Percentiles rank a stretch among this genome's conserved stretches.
phyloP scores from a whole-genome alignment of 345 rosid genomes.

The Isatis tinctoria region DNA sequence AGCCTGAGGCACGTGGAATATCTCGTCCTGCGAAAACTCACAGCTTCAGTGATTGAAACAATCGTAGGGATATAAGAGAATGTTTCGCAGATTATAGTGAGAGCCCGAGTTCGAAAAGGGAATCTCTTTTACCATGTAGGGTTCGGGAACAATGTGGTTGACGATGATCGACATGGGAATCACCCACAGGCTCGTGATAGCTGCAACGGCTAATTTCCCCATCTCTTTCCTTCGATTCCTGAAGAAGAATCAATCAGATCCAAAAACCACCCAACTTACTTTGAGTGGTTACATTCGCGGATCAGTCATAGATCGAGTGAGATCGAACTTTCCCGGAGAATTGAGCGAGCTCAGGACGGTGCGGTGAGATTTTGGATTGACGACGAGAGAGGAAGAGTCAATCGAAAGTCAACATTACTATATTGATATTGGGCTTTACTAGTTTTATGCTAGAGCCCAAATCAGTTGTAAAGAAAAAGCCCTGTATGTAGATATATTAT shows the following conservation, averaged over 20 bases:
- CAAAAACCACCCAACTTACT: not conserved
- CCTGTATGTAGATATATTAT: not conserved
- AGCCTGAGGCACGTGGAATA: constrained; percentile 90
- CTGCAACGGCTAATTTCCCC: constrained; percentile 65
- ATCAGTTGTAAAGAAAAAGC: not conserved
- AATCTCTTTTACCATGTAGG: constrained; percentile 55
- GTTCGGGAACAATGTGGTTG: constrained; percentile 63
- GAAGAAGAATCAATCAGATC: not conserved
- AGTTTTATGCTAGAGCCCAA: not conserved
- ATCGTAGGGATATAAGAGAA: not conserved
- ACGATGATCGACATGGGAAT: constrained; percentile 67
- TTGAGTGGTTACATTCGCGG: not conserved
- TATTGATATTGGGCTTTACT: not conserved
- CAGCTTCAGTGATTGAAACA: not conserved
- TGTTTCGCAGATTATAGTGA: not conserved
- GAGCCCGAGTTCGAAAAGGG: not conserved
- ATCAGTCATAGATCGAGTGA: not conserved
- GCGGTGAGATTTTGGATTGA: constrained; percentile 3
- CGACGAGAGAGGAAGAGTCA: not conserved
- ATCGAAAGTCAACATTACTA: not conserved
- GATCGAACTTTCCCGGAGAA: constrained; percentile 12
- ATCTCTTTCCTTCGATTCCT: constrained; percentile 20
- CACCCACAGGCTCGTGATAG: constrained; percentile 70
- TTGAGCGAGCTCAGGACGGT: constrained; percentile 6
- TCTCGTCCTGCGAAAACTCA: constrained; percentile 71